Evolutionary conservation across 345 rosid species (phyloP), one percentile per base, ranked within the genome.

Genomic region (Eucalyptus sp.): DNA sequence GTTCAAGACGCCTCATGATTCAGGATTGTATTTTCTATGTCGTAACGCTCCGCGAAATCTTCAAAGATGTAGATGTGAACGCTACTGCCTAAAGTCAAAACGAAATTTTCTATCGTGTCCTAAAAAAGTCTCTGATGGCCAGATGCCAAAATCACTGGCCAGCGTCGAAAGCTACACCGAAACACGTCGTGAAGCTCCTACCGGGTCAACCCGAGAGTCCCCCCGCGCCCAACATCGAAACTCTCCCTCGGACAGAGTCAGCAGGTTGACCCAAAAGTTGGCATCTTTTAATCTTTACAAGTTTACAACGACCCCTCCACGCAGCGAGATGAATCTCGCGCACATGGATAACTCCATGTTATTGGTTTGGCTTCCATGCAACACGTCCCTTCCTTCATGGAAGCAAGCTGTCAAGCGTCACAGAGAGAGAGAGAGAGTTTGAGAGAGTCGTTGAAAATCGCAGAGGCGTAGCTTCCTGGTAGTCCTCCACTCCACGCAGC

Each of bases 381-480:
- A 6, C 83, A 37, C 27, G 48, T 5, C 83, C 83, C 46, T 25
- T 43, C 27, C 83, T 37, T 76, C 83, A 6, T 37, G 83, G 83
- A 76, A 76, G 48, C 83, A 37, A 20, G 83, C 83, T 76, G 83
- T 17, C 83, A 11, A 76, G 27, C 54, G 80, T 54, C 64, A 25
- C 13, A n/a, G 27, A 71, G 89, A 48, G 50, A 87, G 80, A 54
- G 62, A 25, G 86, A 87, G 49, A 44, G 83, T 14, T 3, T 6
- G 37, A 48, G 64, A 71, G 66, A 27, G 84, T 86, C 62, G 54
- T 50, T 60, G 86, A 31, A 25, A 14, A 29, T 66, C 90, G 91
- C 84, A 64, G 89, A 90, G 91, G 88, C 87, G 88, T 64, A 44
- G 87, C 89, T 89, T 90, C 91, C 90, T 83, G 46, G 80, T 33